Percentiles rank a stretch among this genome's conserved stretches.
Evolutionary conservation across 2,329 filamentous ascomycete species (phyloP).

Genomic region (Cercospora sp.): DNA sequence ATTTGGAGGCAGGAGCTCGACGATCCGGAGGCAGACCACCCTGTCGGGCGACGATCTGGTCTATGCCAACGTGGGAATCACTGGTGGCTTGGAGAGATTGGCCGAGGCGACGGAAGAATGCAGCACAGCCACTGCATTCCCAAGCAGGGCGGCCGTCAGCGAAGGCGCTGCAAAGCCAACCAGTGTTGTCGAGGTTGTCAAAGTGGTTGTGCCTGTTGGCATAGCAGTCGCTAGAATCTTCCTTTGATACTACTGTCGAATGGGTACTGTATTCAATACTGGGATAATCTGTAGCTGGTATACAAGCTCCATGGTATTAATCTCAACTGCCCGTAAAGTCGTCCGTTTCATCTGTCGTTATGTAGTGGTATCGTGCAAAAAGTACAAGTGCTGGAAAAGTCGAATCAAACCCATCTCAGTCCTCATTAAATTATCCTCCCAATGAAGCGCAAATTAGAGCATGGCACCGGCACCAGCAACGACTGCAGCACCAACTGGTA

Average conservation of each 20-base stretch:
- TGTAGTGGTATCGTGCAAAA: conserved; percentile 5
- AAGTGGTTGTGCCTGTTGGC: conserved; percentile 22
- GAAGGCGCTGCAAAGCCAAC: conserved; percentile 16
- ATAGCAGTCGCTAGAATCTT: conserved; percentile 14
- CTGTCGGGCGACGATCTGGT: not conserved
- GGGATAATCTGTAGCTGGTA: not conserved
- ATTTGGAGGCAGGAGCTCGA: conserved; percentile 5
- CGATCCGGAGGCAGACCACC: conserved; percentile 6
- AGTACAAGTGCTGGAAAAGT: not conserved
- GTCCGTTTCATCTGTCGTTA: conserved; percentile 1
- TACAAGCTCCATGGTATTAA: not conserved
- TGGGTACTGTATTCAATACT: not conserved
- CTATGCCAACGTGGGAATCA: conserved; percentile 22
- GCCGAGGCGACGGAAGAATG: conserved; percentile 13
- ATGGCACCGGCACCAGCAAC: conserved; percentile 16
- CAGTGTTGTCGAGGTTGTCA: conserved; percentile 20
- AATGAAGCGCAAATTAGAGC: not conserved
- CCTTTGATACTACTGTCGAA: not conserved
- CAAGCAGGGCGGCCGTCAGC: conserved; percentile 5
- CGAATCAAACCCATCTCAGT: not conserved
- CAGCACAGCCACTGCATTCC: conserved; percentile 4
- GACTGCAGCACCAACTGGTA: conserved; percentile 15
- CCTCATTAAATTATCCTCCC: not conserved
- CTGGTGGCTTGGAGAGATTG: conserved; percentile 21
- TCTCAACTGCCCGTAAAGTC: not conserved